Evolutionary conservation across 352 stramenopile species (phyloP), one percentile per base, ranked within the genome.

Genomic region (Phytophthora sansomeana): DNA sequence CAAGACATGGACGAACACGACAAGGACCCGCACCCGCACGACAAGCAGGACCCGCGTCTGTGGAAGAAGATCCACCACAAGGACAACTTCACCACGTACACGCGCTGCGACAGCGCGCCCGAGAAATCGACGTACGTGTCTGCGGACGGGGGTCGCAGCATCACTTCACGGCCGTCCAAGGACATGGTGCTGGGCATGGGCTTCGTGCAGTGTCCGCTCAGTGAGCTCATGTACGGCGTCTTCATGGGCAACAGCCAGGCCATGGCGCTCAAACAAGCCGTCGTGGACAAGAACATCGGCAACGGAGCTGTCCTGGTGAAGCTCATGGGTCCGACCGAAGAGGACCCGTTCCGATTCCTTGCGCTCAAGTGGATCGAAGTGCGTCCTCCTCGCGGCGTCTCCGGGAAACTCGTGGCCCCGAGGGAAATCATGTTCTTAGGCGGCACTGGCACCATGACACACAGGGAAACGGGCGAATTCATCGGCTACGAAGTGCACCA

Each of bases 401-500:
- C 69, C 10, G 66, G 70, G 0, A 63, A 74, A 4, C 52, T 87
- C 17, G 68, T 84, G 16, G 68, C 69, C 4, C 67, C 77, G 6
- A 50, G 75, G 49, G 78, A 84, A 44, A 58, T 84, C 41, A 73
- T 80, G 67, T 84, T 78, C 36, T 35, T 83, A 14, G 61, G 65
- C 10, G 75, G 75, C 16, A 81, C 71, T 3, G 74, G 78, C 16
- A 79, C 77, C 1, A 57, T 83, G 39, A 43, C 43, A 26, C 63
- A 61, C n/a, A 59, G 43, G 0, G 69, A 72, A 14, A 75, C 66
- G 28, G 78, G 78, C 52, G 76, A 87, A 24, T 66, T 66, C 30
- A 75, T 87, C 42, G 78, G 78, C 58, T 87, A 82, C 48, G 74
- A 87, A 38, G 74, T 87, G 52, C 78, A 83, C 28, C 81, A 91